These are phyloP conservation scores for Corymbia maculata DNA, from an alignment of 345 rosid species.

Conservation along the genomic window DNA sequence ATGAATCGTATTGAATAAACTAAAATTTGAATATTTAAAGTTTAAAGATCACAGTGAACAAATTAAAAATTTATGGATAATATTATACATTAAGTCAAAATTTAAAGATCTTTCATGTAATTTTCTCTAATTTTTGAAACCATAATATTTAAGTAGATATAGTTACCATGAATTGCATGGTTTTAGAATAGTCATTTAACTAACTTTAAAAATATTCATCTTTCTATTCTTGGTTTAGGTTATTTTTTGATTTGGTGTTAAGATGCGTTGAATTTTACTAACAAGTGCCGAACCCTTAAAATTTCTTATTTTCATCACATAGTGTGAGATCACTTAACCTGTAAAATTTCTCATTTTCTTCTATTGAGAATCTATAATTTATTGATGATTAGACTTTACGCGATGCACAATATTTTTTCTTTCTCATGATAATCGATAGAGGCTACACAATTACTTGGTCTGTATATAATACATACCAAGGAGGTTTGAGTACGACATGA, in stretches of 20 bases:
- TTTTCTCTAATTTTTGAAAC: background rate
- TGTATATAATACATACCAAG: background rate
- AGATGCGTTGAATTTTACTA: background rate
- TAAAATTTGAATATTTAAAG: background rate
- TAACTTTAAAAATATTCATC: background rate
- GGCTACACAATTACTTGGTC: background rate
- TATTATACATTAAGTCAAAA: accelerated
- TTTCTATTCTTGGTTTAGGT: background rate
- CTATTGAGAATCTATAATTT: background rate
- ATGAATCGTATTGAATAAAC: accelerated
- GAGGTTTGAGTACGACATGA: background rate
- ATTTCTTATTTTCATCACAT: background rate
- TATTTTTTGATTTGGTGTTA: background rate
- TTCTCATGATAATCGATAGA: background rate
- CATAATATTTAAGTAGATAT: too few relatives aligned
- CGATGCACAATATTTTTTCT: background rate
- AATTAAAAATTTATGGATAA: accelerated
- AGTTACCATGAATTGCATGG: background rate
- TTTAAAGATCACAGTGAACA: accelerated
- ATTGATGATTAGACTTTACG: background rate
- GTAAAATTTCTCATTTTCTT: background rate
- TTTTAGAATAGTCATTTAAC: too few relatives aligned
- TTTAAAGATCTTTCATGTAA: accelerated
- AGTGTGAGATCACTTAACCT: background rate
- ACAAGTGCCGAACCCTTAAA: background rate